phyloP scores from a whole-genome alignment of 179 eudicot genomes.

The Actinidia polygama region DNA sequence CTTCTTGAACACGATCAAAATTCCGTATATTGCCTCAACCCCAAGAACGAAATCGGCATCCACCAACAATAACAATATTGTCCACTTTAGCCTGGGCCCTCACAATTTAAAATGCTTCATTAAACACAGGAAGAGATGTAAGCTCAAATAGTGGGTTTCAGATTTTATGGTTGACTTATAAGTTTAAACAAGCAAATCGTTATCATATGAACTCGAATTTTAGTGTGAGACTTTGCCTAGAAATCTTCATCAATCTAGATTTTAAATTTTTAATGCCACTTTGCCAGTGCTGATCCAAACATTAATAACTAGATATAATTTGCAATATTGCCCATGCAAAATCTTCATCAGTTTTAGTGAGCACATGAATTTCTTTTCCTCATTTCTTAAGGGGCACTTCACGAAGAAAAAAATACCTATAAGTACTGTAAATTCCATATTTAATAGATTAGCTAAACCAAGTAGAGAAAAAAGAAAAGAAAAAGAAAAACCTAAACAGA shows the following conservation, averaged over 20 bases:
- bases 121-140: no score
- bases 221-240: no score
- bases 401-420: neutral
- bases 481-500: neutral
- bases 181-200: no score
- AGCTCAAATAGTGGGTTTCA: no score
- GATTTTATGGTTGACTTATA: no score
- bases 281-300: neutral
- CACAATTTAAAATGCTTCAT: no score
- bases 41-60: no score
- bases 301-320: neutral
- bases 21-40: slow-evolving; percentile 88
- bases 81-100: no score
- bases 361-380: neutral
- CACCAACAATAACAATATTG: no score
- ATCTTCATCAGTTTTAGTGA: neutral
- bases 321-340: neutral
- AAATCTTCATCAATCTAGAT: no score
- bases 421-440: neutral
- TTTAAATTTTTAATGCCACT: neutral
- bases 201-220: no score
- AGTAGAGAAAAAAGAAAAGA: no score
- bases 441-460: neutral
- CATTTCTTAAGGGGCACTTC: neutral
- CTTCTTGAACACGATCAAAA: slow-evolving; percentile 99